phyloP scores from a whole-genome alignment of 2,329 filamentous ascomycete genomes.

The Coniochaeta sp. region DNA sequence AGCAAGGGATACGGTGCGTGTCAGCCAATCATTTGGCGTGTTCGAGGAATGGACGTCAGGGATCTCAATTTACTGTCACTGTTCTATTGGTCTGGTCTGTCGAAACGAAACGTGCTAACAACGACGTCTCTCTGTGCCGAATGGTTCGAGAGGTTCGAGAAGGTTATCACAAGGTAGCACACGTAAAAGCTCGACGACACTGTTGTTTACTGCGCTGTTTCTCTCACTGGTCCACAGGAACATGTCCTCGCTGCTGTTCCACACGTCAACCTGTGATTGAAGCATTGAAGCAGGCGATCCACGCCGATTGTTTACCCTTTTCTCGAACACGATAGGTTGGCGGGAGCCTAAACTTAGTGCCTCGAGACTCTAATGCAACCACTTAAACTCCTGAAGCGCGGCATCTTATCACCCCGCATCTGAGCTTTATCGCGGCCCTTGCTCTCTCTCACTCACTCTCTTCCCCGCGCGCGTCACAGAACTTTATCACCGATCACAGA shows the following conservation, averaged over 20 bases:
- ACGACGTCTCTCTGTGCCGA: neutral
- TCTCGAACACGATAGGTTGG: neutral
- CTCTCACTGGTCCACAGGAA: neutral
- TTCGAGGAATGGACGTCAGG: neutral
- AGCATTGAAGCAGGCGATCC: neutral
- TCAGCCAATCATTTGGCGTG: slow-evolving; percentile 7
- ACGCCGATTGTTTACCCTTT: neutral
- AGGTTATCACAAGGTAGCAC: too few species aligned
- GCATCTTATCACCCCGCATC: slow-evolving; percentile 1
- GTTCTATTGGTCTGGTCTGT: neutral
- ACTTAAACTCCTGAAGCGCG: neutral
- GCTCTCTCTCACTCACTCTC: too few species aligned
- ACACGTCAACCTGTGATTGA: neutral
- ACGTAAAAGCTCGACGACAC: too few species aligned
- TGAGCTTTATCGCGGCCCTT: neutral
- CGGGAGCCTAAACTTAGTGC: too few species aligned
- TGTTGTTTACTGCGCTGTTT: neutral
- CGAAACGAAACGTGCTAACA: neutral
- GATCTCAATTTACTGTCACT: neutral
- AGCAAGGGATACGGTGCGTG: neutral
- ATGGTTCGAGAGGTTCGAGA: too few species aligned
- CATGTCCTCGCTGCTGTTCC: neutral
- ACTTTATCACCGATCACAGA: neutral
- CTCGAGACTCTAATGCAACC: slow-evolving; percentile 3
- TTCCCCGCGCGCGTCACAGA: too few species aligned